Evolutionary conservation across 805 yeast species (phyloP), one percentile per base, ranked within the genome.

Genomic region (Ogataea pini): DNA sequence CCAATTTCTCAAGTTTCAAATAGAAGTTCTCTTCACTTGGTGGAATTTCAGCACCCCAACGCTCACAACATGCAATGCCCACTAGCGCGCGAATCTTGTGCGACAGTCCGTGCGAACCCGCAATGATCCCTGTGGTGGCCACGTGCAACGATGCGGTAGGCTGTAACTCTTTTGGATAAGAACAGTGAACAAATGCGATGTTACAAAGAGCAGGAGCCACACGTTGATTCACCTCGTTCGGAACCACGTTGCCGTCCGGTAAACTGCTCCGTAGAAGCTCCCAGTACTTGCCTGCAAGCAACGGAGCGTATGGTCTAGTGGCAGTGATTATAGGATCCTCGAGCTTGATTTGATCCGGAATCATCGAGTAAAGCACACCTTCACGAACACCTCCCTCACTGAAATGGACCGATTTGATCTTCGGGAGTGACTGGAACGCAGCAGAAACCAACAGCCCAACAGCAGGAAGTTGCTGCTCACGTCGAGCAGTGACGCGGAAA

Each of bases 41-140:
- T 13, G 89, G 86, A 12, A 85, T 69, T 52, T 84, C 89, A 3
- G 86, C 89, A 29, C 92, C 92, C 92, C 92, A 86, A 55, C 94
- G 72, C 57, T 85, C 88, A 67, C 89, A 82, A 20, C 86, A 69
- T 2, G 89, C 87, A 25, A 86, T 76, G 0, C 92, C 92, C 10
- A 85, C 75, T 41, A 86, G 66, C 0, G 89, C 89, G 47, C 91
- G 70, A 2, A 81, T 81, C 54, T 83, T 75, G 62, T 86, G 92
- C 1, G 89, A 79, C 39, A 86, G 65, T 6, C 92, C 94, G 62
- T 85, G 89, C 3, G 85, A 76, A 0, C 90, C 89, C 0, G 91
- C 83, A 44, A 86, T 78, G 16, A 84, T 78, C 17, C 94, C 94
- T 0, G 88, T 78, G 0, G 86, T 79, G 7, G 89, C 90, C 19